Base-by-base conservation (phyloP, 2,329 filamentous ascomycete species). In the Sporothrix dimorphospora region DNA sequence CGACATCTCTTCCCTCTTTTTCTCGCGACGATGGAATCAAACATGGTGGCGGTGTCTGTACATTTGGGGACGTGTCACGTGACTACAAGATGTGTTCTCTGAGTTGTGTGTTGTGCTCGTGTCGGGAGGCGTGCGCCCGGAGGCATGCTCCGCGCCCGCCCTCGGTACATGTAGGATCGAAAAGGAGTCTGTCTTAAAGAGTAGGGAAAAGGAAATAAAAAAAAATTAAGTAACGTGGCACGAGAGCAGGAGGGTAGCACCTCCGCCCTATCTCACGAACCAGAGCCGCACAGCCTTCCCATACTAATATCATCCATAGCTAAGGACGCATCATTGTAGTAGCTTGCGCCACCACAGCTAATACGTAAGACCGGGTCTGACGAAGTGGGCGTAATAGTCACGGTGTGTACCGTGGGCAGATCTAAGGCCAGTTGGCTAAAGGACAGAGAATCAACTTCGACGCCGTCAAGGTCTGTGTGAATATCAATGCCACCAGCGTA, bases 331-430 rank as follows among this genome's bases (percentile, higher is more conserved):
- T 38, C 59, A 19, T 65, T 45, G 38, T 27, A 65, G 59, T 65
- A 65, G 59, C 19, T 11, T 12, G 38, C 59, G 21, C 3, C 38
- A 1, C 40, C 40, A 3, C 38, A 45, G 59, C 8, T 27, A 14
- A 65, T 65, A 8, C 7, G 12, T 6, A 65, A 24, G 11, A 65
- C n/a, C 3, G 59, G 59, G 8, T 16, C 7, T n/a, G 59, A 12
- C 38, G 59, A 19, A 7, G 38, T 65, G 38, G 59, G 59, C 59
- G 59, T 65, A 38, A 65, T 27, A n/a, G 59, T 65, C 38, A 47
- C 59, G 59, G 38, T 45, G 40, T 12, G 59, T 3, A 27, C 14
- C n/a, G n/a, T 45, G 38, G 27, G n/a, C 12, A 8, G 9, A 11
- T 21, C 40, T 21, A 16, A 12, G 34, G 2, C 4, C 3, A 1